These are phyloP conservation scores for Globisporangium rhizosaccharum DNA, from an alignment of 352 stramenopile genomes.

Conservation along the genomic window DNA sequence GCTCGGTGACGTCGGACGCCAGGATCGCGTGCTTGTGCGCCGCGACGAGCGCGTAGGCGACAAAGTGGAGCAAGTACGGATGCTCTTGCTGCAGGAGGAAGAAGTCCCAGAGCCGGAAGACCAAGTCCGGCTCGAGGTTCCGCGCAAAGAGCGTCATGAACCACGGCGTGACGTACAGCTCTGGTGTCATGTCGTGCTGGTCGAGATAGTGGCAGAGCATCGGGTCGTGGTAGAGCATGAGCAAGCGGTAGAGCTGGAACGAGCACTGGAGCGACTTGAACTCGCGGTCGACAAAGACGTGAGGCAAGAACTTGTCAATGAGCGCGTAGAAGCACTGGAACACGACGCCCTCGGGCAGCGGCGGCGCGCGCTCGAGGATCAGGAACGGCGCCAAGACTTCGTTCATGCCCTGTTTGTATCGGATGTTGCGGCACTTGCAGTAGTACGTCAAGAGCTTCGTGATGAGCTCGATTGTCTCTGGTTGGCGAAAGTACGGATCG, in stretches of 20 bases:
- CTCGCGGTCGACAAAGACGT: conserved; percentile 87
- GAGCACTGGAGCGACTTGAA: conserved; percentile 91
- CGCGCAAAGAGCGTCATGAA: conserved; percentile 93
- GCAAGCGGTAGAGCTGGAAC: conserved; percentile 87
- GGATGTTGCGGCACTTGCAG: conserved; percentile 86
- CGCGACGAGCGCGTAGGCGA: conserved; percentile 79
- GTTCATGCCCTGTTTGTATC: conserved; percentile 95
- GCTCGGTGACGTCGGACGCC: conserved; percentile 57
- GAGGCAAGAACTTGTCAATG: conserved; percentile 84
- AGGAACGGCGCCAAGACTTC: conserved; percentile 91
- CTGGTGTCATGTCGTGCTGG: conserved; percentile 88
- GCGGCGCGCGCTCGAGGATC: conserved; percentile 44
- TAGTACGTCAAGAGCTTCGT: conserved; percentile 90
- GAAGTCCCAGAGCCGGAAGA: conserved; percentile 90
- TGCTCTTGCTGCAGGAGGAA: conserved; percentile 84
- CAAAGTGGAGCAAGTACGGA: conserved; percentile 86
- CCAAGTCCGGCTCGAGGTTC: conserved; percentile 58
- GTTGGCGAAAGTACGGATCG: conserved; percentile 69
- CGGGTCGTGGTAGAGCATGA: conserved; percentile 91
- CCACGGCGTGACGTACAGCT: conserved; percentile 92
- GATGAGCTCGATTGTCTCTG: conserved; percentile 70
- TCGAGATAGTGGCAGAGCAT: conserved; percentile 85
- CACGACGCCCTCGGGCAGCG: conserved; percentile 58
- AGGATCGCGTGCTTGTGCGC: conserved; percentile 58
- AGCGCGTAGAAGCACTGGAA: conserved; percentile 89